Base-by-base conservation (phyloP, 441 rosid species). In the Metrosideros polymorpha region DNA sequence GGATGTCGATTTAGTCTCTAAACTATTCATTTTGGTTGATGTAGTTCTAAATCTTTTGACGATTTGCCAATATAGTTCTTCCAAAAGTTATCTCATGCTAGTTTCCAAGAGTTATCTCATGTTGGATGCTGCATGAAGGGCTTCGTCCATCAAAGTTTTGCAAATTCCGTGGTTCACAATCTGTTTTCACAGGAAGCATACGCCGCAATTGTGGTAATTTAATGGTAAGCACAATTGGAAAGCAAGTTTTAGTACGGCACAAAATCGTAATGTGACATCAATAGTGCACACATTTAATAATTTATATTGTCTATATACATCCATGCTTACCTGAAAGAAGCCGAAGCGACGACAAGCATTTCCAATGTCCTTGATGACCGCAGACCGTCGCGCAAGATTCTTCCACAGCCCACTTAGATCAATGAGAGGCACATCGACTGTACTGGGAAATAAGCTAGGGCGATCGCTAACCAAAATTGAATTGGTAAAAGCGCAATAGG, bases 311-410 rank as follows among this genome's bases (percentile, higher is more conserved):
- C n/a, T 5, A 9, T 39, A 32, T 35, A 18, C 19, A 66, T n/a
- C n/a, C n/a, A n/a, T n/a, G n/a, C n/a, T n/a, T 35, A 94, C 97
- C 84, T 92, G 95, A 84, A 95, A 93, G 88, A 93, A 94, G 54
- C 96, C 95, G 24, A 86, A n/a, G 7, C 24, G 85, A 49, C 89
- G 88, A 85, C 94, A 93, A 54, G 94, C 95, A 61, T 85, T 86
- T 3, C 88, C 89, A 24, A 95, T 83, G 75, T 94, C 90, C 84
- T 86, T 85, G 59, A 94, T 82, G 86, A 88, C 90, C 4, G 3
- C 4, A 25, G 89, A 88, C 85, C 95, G 94, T 77, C 85, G 84
- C 57, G 17, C 66, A 39, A 71, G 71, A 61, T 83, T 85, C 39
- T 88, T 87, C 53, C 86, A 87, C 86, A 96, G 59, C 29, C 87